These are phyloP conservation scores for Polychaeton citri DNA, from an alignment of 2,329 filamentous ascomycete species.

Conservation along the genomic window DNA sequence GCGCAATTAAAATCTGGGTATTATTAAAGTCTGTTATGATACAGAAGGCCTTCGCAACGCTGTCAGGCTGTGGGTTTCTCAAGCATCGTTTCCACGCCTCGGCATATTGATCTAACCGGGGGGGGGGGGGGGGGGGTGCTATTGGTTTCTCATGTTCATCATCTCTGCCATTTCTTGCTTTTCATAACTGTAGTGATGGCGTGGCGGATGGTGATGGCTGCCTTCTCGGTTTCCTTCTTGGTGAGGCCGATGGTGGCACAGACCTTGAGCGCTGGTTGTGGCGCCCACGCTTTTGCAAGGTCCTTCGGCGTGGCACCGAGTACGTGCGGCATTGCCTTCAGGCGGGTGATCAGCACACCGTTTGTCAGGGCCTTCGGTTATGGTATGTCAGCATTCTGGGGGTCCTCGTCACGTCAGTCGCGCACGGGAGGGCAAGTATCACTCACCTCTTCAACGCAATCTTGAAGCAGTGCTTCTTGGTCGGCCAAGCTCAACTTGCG, in stretches of 20 bases:
- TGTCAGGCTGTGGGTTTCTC: too few relatives aligned
- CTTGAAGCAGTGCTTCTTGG: conserved; percentile 73
- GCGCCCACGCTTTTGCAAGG: conserved; percentile 44
- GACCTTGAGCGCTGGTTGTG: conserved; percentile 76
- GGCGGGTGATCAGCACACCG: conserved; percentile 73
- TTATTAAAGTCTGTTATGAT: too few relatives aligned
- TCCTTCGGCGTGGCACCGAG: conserved; percentile 53
- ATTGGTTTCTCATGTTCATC: too few relatives aligned
- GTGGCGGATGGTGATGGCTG: conserved; percentile 74
- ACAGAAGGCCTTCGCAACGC: too few relatives aligned
- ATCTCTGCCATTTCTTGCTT: conserved; percentile 22
- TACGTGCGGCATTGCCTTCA: conserved; percentile 58
- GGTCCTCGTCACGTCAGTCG: background rate
- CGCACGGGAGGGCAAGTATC: background rate
- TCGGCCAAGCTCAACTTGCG: conserved; percentile 58
- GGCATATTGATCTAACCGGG: too few relatives aligned
- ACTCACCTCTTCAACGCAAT: conserved; percentile 89
- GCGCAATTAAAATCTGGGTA: too few relatives aligned
- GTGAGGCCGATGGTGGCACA: conserved; percentile 78
- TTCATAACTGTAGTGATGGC: conserved; percentile 86
- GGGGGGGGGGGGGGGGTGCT: too few relatives aligned
- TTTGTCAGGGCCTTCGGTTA: conserved; percentile 59
- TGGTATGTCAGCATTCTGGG: conserved; percentile 1
- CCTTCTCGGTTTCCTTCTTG: conserved; percentile 93
- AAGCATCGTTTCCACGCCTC: too few relatives aligned